Evolutionary conservation across 441 rosid genomes (phyloP).

Genomic region (Pelargonium fulgidum): DNA sequence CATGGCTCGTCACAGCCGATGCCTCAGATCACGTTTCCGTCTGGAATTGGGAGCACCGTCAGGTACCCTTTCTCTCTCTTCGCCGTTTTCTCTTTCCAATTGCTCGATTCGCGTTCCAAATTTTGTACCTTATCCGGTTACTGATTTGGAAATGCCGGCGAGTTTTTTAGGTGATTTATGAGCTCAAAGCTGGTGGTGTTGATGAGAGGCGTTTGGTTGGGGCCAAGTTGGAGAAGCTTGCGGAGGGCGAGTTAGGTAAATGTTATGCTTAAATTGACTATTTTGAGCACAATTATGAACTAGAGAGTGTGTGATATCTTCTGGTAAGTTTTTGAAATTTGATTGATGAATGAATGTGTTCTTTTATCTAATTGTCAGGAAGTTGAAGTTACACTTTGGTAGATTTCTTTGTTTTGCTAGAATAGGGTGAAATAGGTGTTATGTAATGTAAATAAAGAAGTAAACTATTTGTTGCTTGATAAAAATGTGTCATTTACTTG

Average conservation of each 20-base stretch:
- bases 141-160: background rate
- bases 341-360: background rate
- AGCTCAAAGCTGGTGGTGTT: constrained; percentile 91
- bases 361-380: background rate
- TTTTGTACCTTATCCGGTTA: no score
- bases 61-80: constrained; percentile 28
- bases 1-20: constrained; percentile 90
- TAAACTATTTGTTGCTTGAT: background rate
- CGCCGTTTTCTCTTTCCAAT: background rate
- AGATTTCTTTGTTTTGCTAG: no score
- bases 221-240: constrained; percentile 94
- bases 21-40: constrained; percentile 84
- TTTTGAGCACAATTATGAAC: background rate
- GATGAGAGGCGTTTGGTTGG: constrained; percentile 96
- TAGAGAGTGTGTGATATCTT: background rate
- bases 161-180: constrained; percentile 57
- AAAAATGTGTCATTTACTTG: background rate
- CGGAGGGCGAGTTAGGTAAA: constrained; percentile 87
- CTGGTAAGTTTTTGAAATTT: background rate
- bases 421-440: background rate
- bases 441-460: background rate
- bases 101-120: background rate
- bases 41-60: constrained; percentile 98
- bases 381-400: background rate
- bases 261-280: background rate